A percentile compares a stretch with the other conserved stretches of the same genome.
Conservation (phyloP, 108 stramenopile genomes). For the Cyclotella atomus region DNA sequence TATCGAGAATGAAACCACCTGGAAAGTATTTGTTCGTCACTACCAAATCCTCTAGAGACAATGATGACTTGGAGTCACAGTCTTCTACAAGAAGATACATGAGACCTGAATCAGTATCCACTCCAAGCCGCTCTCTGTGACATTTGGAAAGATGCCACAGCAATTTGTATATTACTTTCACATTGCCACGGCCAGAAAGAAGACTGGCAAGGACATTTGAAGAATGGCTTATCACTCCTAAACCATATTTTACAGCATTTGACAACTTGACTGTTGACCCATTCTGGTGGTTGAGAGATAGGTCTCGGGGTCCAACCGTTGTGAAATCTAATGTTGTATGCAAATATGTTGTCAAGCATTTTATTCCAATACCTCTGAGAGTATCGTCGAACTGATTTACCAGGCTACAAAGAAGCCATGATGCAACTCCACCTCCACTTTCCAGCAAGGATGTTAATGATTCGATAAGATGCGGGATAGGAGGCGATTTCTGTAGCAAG, state of each 20-base stretch:
- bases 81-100: constrained; percentile 61
- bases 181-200: constrained; percentile 51
- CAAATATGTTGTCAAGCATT: constrained; percentile 64
- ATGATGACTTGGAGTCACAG: constrained; percentile 21
- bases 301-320: not conserved
- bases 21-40: constrained; percentile 20
- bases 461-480: constrained; percentile 41
- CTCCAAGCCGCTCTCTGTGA: constrained; percentile 61
- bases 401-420: constrained; percentile 77
- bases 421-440: constrained; percentile 54
- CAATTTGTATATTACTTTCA: constrained; percentile 71
- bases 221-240: constrained; percentile 56
- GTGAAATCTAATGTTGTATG: constrained; percentile 22
- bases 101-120: constrained; percentile 57
- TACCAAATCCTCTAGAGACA: constrained; percentile 49
- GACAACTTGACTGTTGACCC: constrained; percentile 32
- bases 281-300: constrained; percentile 1
- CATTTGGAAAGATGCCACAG: constrained; percentile 83
- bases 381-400: constrained; percentile 74
- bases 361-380: constrained; percentile 68
- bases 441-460: constrained; percentile 55
- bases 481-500: constrained; percentile 40
- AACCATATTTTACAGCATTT: constrained; percentile 45
- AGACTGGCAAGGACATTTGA: constrained; percentile 44
- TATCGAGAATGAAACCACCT: constrained; percentile 36